phyloP scores from a whole-genome alignment of 441 rosid species.

The Arabidopsis lyrata region DNA sequence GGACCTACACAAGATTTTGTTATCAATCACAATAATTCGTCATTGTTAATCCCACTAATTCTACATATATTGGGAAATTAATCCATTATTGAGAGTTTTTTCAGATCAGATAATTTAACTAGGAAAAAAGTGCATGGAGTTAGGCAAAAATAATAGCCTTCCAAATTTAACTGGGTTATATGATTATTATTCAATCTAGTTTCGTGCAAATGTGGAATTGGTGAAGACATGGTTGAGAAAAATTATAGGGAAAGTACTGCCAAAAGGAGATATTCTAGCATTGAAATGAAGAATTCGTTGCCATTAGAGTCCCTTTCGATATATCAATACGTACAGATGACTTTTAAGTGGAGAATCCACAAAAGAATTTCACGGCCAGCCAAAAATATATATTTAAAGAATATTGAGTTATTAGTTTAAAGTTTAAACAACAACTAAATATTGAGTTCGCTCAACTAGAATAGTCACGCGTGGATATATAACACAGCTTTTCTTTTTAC shows the following conservation, averaged over 20 bases:
- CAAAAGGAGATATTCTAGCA: constrained; percentile 27
- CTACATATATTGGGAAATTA: constrained; percentile 9
- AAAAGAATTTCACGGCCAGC: constrained; percentile 19
- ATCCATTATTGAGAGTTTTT: not conserved
- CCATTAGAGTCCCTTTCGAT: constrained; percentile 44
- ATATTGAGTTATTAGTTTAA: constrained; percentile 1
- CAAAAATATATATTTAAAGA: not conserved
- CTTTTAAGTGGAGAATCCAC: constrained; percentile 34
- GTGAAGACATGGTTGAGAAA: constrained; percentile 28
- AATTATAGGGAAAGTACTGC: constrained; percentile 5
- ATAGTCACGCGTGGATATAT: constrained; percentile 2
- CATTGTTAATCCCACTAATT: constrained; percentile 31
- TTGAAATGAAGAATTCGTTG: constrained; percentile 17
- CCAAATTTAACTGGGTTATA: not conserved
- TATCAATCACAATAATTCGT: constrained; percentile 35
- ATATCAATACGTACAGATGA: constrained; percentile 15
- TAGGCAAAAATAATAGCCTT: not conserved
- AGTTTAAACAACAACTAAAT: not conserved
- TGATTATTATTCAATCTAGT: constrained; percentile 7
- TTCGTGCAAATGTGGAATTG: constrained; percentile 12
- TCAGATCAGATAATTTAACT: not conserved
- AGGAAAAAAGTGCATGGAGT: not conserved
- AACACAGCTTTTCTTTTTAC: not conserved
- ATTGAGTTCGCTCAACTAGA: constrained; percentile 16
- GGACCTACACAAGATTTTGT: constrained; percentile 41